Evolutionary conservation across 2,329 filamentous ascomycete genomes (phyloP).

Genomic region (Colletotrichum euphorbiae): DNA sequence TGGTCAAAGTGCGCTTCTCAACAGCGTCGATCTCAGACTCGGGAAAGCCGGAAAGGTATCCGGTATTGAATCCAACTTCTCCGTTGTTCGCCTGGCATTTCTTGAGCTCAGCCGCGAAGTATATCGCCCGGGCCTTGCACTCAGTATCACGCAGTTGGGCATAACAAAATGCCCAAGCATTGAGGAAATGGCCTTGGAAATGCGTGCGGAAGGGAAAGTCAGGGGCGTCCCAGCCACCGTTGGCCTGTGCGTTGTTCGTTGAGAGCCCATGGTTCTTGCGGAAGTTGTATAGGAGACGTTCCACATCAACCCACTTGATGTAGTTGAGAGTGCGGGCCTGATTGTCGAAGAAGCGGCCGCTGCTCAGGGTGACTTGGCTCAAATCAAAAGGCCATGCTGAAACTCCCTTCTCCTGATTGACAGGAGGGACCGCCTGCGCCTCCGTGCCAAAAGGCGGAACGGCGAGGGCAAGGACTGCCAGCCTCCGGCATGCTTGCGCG

Average conservation of each 20-base stretch:
- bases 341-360: slow-evolving; percentile 56
- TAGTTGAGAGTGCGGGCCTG: slow-evolving; percentile 61
- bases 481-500: background rate
- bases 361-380: slow-evolving; percentile 52
- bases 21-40: slow-evolving; percentile 61
- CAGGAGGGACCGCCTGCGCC: slow-evolving; percentile 45
- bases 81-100: slow-evolving; percentile 65
- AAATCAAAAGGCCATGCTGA: slow-evolving; percentile 53
- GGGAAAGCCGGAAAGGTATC: slow-evolving; percentile 64
- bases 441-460: background rate
- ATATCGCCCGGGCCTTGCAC: slow-evolving; percentile 58
- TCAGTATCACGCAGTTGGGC: slow-evolving; percentile 54
- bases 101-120: slow-evolving; percentile 59
- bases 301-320: slow-evolving; percentile 57
- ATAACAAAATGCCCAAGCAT: slow-evolving; percentile 62
- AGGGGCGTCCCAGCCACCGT: slow-evolving; percentile 66
- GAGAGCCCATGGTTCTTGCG: slow-evolving; percentile 58
- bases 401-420: slow-evolving; percentile 47
- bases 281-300: slow-evolving; percentile 62
- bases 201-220: slow-evolving; percentile 65
- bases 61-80: slow-evolving; percentile 55
- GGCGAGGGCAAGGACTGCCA: background rate
- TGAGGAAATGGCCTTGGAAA: slow-evolving; percentile 63
- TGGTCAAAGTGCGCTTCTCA: slow-evolving; percentile 56
- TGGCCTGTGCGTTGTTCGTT: slow-evolving; percentile 57